Base-by-base conservation (phyloP, 2,329 filamentous ascomycete genomes). In the Fusarium nurragi region DNA sequence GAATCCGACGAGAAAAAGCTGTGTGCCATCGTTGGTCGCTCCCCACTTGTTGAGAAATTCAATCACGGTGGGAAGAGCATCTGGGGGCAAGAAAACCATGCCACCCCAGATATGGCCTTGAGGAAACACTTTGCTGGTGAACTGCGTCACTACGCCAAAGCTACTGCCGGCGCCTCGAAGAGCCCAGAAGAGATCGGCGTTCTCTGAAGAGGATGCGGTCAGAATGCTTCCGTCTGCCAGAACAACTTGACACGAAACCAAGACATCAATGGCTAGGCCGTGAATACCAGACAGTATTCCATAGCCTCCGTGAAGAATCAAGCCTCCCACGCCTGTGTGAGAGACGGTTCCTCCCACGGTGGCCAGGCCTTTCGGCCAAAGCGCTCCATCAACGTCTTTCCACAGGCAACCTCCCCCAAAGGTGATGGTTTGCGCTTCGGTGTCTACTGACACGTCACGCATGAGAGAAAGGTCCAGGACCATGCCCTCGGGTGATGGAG, bases 291-390 rank as follows among this genome's bases (percentile, higher is more conserved):
- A 82, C 16, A 89, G 75, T 73, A 83, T 82, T 2, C 87, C 86
- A 67, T 85, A 86, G 2, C 86, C 87, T 22, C 86, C 86, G 1
- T 85, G 85, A 2, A 88, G 72, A 0, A 83, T 81, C 14, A 89
- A 75, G 0, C 85, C 87, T 3, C 85, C 86, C 7, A 89, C 83
- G 7, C 87, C 87, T 2, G 86, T 89, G 63, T 88, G 84, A 38
- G 84, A 84, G 11, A 89, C 85, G 0, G 86, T 88, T 4, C 87
- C 87, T 10, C 86, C 86, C 0, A 88, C 84, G 2, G 85, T 85
- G 3, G 85, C 86, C 4, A 89, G 79, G 0, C 80, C 80, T 66
- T 85, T 75, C 44, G 80, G 73, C 48, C 77, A 82, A 0, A 81
- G 81, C 0, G 80, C 81, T 7, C 77, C 73, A 63, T 88, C 85